Conservation (phyloP, 2,329 filamentous ascomycete genomes). For the Exophiala sideris region DNA sequence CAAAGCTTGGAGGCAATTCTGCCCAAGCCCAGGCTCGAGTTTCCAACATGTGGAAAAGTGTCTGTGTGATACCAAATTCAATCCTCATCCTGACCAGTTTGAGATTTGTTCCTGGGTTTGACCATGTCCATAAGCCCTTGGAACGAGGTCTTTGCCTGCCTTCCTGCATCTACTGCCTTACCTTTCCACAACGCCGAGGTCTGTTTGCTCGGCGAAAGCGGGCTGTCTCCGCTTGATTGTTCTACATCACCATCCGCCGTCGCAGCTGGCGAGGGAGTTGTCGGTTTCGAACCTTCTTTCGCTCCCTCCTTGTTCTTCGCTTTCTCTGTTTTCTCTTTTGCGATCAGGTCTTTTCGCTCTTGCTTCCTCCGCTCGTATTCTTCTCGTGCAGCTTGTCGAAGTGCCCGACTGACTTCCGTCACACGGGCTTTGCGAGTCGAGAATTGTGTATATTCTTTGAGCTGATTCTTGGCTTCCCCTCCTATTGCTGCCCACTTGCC, state of each 20-base stretch:
- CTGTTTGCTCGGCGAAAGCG: slow-evolving; percentile 13
- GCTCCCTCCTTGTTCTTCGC: slow-evolving; percentile 14
- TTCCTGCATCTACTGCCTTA: slow-evolving; percentile 28
- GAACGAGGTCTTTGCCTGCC: slow-evolving; percentile 27
- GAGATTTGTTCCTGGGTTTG: slow-evolving; percentile 23
- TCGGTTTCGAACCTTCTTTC: slow-evolving; percentile 13
- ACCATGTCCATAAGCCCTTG: slow-evolving; percentile 23
- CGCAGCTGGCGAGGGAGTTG: slow-evolving; percentile 3
- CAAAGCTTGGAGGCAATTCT: no score
- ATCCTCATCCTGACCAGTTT: slow-evolving; percentile 21
- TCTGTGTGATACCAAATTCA: background rate
- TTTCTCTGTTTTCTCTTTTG: slow-evolving; percentile 24
- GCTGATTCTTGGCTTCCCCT: slow-evolving; percentile 27
- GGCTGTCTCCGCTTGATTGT: slow-evolving; percentile 7
- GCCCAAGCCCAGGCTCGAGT: background rate
- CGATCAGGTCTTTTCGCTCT: slow-evolving; percentile 35
- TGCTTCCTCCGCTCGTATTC: slow-evolving; percentile 29
- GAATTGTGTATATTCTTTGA: slow-evolving; percentile 29
- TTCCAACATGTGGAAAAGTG: background rate
- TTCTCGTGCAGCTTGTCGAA: slow-evolving; percentile 28
- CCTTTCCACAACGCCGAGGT: slow-evolving; percentile 21
- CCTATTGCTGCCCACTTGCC: slow-evolving; percentile 28
- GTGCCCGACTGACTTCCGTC: slow-evolving; percentile 29
- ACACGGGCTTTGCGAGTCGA: slow-evolving; percentile 27
- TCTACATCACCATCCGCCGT: slow-evolving; percentile 12